phyloP scores from a whole-genome alignment of 1,284 basidiomycete genomes.

The Sphagnurus paluster region DNA sequence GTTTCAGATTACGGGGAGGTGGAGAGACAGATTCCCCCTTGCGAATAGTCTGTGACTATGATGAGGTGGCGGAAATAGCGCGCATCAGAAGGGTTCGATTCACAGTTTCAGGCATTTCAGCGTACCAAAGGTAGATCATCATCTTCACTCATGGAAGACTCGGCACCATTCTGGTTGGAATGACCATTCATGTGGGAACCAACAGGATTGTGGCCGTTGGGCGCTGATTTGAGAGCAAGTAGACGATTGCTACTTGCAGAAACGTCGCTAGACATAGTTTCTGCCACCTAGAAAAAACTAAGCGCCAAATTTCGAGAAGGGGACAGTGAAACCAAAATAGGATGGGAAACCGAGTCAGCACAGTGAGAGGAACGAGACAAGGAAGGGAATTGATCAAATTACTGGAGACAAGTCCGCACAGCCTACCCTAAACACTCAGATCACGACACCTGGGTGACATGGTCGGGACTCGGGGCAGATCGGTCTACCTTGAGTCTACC shows the following conservation, averaged over 20 bases:
- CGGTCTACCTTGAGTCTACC: not conserved
- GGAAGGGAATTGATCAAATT: constrained; percentile 36
- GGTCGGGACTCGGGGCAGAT: constrained; percentile 4
- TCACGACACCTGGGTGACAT: constrained; percentile 34
- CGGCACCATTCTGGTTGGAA: constrained; percentile 37
- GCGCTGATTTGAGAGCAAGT: constrained; percentile 43
- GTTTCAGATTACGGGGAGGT: constrained; percentile 49
- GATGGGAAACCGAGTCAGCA: constrained; percentile 22
- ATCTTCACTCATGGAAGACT: constrained; percentile 62
- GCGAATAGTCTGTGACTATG: constrained; percentile 47
- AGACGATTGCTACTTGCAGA: constrained; percentile 36
- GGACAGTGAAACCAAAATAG: not conserved
- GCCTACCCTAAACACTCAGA: constrained; percentile 59
- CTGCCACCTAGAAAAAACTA: constrained; percentile 6
- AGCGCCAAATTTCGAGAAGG: constrained; percentile 11
- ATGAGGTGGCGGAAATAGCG: constrained; percentile 24
- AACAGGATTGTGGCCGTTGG: constrained; percentile 35
- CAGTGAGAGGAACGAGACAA: constrained; percentile 19
- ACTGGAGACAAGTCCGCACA: constrained; percentile 44
- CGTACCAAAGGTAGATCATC: constrained; percentile 72
- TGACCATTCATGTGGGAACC: constrained; percentile 46
- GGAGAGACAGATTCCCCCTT: constrained; percentile 49
- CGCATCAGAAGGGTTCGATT: constrained; percentile 15
- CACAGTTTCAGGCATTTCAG: constrained; percentile 20
- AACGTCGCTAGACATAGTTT: constrained; percentile 43